Conservation (phyloP, 768 basidiomycete genomes). For the Xerocomus potaroensis region DNA sequence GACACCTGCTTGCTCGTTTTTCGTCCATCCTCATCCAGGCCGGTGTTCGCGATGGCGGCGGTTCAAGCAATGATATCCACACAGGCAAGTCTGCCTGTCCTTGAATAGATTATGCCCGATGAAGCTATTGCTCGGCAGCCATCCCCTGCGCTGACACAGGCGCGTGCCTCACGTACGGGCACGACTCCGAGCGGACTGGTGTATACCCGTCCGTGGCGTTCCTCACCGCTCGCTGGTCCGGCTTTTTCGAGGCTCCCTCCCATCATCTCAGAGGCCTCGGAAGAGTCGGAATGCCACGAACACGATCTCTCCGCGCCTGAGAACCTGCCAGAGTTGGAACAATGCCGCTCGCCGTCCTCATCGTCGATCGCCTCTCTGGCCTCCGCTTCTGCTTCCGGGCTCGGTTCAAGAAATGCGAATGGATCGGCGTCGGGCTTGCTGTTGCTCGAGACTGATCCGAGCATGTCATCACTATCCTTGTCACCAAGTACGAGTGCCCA, state of each 20-base stretch:
- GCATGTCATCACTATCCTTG: constrained; percentile 23
- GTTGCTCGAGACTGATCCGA: constrained; percentile 14
- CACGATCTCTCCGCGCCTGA: neutral
- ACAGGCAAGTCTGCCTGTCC: constrained; percentile 17
- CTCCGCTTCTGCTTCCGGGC: constrained; percentile 8
- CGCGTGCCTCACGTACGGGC: constrained; percentile 14
- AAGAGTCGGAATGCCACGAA: constrained; percentile 12
- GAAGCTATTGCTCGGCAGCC: neutral
- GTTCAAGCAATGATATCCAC: constrained; percentile 2
- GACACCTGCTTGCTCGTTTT: neutral
- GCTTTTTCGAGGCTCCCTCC: constrained; percentile 25
- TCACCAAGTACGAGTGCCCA: constrained; percentile 4
- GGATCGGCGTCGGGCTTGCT: constrained; percentile 2
- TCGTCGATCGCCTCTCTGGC: constrained; percentile 18
- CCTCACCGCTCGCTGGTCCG: constrained; percentile 27
- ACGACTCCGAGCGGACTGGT: constrained; percentile 2
- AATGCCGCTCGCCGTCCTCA: constrained; percentile 8
- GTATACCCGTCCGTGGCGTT: constrained; percentile 27
- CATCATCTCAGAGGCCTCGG: constrained; percentile 18
- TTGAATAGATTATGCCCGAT: neutral
- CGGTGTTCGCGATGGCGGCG: constrained; percentile 5
- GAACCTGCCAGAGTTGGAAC: neutral
- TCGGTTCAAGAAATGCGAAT: constrained; percentile 14
- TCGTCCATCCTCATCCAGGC: neutral
- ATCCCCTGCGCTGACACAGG: constrained; percentile 4